A percentile compares a stretch with the other conserved stretches of the same genome.
Evolutionary conservation across 352 stramenopile species (phyloP).

Genomic region (Pythium aphanidermatum): DNA sequence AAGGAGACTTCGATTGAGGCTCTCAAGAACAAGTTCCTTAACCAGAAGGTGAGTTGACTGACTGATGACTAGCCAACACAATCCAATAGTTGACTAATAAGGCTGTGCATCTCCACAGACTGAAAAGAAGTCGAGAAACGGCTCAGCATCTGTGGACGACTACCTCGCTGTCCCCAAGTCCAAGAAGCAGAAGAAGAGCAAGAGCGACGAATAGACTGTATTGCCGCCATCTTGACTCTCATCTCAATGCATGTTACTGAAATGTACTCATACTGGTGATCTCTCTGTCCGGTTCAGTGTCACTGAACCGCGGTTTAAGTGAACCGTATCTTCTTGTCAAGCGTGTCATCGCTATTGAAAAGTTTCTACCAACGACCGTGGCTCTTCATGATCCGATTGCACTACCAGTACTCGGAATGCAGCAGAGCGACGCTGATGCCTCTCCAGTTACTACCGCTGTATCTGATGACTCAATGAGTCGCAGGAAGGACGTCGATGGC

Average conservation of each 20-base stretch:
- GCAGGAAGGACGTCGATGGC: background rate
- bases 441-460: background rate
- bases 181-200: constrained; percentile 54
- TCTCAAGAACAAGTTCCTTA: constrained; percentile 83
- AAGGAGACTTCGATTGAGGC: constrained; percentile 49
- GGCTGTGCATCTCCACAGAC: constrained; percentile 24
- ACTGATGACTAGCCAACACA: background rate
- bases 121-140: constrained; percentile 28
- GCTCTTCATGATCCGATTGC: constrained; percentile 26
- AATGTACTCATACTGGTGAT: constrained; percentile 1
- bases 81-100: no score
- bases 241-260: no score
- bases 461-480: background rate
- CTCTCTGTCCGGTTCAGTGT: constrained; percentile 2
- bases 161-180: constrained; percentile 54
- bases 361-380: constrained; percentile 18
- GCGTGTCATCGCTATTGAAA: constrained; percentile 20
- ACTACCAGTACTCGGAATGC: no score
- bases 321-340: constrained; percentile 13
- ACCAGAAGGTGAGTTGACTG: constrained; percentile 41
- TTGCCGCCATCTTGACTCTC: no score
- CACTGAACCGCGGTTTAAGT: background rate
- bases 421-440: background rate
- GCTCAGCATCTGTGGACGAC: constrained; percentile 37
- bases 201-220: constrained; percentile 15